Evolutionary conservation across 1,284 basidiomycete genomes (phyloP), one percentile per base, ranked within the genome.

Genomic region (Chalciporus sp.): DNA sequence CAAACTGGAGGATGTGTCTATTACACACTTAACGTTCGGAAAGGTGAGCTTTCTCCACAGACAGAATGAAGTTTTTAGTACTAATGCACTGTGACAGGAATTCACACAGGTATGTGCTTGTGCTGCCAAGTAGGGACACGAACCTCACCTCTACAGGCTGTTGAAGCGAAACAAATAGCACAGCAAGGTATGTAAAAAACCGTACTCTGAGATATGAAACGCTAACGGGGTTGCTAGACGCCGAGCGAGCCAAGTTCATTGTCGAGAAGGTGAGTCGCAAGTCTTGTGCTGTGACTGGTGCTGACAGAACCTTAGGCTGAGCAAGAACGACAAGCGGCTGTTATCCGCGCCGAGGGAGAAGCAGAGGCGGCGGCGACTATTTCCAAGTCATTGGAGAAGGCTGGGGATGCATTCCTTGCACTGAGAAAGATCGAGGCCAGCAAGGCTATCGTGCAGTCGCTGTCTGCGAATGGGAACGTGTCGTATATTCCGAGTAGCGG

Each of bases 261-360:
- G 96, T 99, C 60, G 97, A 99, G 74, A 95, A 94, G 83, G 92
- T 90, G 53, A 55, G 78, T 58, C 11, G 39, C 49, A 26, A 37
- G 1, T 27, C 29, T 47, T n/a, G 42, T 10, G 23, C 19, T 42
- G 52, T 27, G 44, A 53, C 51, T 19, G 41, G 46, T 47, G 39
- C 62, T 69, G 48, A 72, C 20, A 9, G 23, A 50, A 44, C 49
- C 28, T 40, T 58, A 94, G 91, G 94, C 97, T 33, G 96, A 99
- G 73, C 97, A 99, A 89, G 97, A 99, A 74, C 88, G 95, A 55
- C 96, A 99, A 78, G 97, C 96, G 1, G 89, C 94, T 7, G 95
- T 99, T 59, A 98, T 99, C 60, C 87, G 97, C 53, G 95, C 97
- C 2, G 96, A 99, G 74, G 97, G 97, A 57, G 96, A 99, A 77